Base-by-base conservation (phyloP, 352 stramenopile species). In the Phytophthora pinifolia region DNA sequence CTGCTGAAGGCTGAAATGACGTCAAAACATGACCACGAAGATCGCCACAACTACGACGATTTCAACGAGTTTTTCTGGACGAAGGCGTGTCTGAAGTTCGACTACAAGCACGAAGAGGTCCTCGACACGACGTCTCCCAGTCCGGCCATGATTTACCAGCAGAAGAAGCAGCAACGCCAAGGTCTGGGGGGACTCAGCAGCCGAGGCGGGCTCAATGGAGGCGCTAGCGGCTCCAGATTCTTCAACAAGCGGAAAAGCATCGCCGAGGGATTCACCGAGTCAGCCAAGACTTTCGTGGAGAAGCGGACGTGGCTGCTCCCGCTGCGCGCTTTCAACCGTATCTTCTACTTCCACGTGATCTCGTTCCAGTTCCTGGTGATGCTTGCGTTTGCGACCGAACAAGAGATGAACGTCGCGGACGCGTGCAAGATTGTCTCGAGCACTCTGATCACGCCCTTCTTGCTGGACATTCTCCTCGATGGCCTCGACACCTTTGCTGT, bases 31-130 rank as follows among this genome's bases (percentile, higher is more conserved):
- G 97, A 99, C 59, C 96, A 99, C 67, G 62, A 93, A 34, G 85
- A 98, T 44, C 96, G 93, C 22, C 83, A 96, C 61, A 99, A 99
- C 70, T 99, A 99, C 64, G 97, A 99, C 39, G 97, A 99, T 63
- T 98, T 99, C 60, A 99, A 99, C 74, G 97, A 99, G 79, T 99
- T 99, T 63, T 99, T 99, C 65, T 99, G 97, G 97, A 97, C 85
- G 15, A 79, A 86, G n/a, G 72, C 86, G 2, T 99, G 97, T 59
- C 79, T 99, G 20, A 82, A 90, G 33, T 99, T 88, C 57, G 87
- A 96, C 54, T 98, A 98, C 77, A 97, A 96, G 53, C 76, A 90
- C 50, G 83, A 90, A 52, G 83, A 92, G 20, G 71, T 89, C 14
- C 65, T 94, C 37, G 86, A 97, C n/a, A 65, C 73, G 2, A 65